Percentiles rank a stretch among this genome's conserved stretches.
phyloP scores from a whole-genome alignment of 2,329 filamentous ascomycete species.

The Phialophora chinensis region DNA sequence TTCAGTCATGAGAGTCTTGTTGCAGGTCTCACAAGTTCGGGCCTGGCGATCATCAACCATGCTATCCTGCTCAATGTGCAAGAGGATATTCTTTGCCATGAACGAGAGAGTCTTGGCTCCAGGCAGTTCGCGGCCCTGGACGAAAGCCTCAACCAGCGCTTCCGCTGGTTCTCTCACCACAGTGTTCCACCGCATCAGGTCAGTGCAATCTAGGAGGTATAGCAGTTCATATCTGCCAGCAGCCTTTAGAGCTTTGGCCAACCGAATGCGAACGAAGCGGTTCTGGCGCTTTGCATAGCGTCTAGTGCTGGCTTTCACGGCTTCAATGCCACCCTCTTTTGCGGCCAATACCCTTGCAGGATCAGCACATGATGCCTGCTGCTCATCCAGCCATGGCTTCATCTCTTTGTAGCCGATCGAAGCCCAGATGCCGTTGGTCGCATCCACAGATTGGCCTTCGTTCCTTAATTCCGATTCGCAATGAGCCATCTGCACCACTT shows the following conservation, averaged over 20 bases:
- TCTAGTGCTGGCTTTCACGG: conserved; percentile 80
- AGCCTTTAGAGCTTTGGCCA: conserved; percentile 70
- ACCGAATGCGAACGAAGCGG: conserved; percentile 84
- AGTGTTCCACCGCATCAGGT: conserved; percentile 65
- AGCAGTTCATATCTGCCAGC: conserved; percentile 62
- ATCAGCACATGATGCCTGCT: conserved; percentile 30
- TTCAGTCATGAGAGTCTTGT: conserved; percentile 60
- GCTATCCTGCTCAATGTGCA: conserved; percentile 59
- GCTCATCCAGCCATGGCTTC: conserved; percentile 67
- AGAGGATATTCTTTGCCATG: conserved; percentile 63
- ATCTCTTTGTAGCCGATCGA: conserved; percentile 97
- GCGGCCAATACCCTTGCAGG: conserved; percentile 3
- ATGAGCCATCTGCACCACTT: conserved; percentile 55
- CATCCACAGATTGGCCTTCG: conserved; percentile 66
- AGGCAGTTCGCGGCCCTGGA: conserved; percentile 63
- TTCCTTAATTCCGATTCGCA: conserved; percentile 45
- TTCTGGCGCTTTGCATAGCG: conserved; percentile 87
- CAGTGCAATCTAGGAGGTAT: conserved; percentile 81
- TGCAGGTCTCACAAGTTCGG: conserved; percentile 74
- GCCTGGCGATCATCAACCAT: conserved; percentile 55
- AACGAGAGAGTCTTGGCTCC: conserved; percentile 63
- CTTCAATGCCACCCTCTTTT: conserved; percentile 63
- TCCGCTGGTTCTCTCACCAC: conserved; percentile 71
- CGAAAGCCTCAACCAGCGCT: conserved; percentile 66
- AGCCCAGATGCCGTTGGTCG: conserved; percentile 87